phyloP scores from a whole-genome alignment of 306 rosid species.

The Dryas octopetala region DNA sequence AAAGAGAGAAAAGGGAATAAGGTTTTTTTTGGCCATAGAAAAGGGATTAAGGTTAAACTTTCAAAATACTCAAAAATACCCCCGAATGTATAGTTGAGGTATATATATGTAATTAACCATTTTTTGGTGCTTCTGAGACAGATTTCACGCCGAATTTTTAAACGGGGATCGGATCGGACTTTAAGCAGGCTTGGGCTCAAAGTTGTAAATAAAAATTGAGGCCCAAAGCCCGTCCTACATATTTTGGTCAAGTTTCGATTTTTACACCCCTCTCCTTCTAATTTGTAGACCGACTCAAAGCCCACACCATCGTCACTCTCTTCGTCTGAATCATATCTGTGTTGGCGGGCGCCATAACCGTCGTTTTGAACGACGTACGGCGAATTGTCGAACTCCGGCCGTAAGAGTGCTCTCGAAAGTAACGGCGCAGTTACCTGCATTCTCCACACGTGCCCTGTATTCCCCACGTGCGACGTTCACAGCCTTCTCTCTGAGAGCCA shows the following conservation, averaged over 20 bases:
- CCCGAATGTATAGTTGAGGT: no score
- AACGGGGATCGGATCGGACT: neutral
- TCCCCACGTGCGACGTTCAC: neutral
- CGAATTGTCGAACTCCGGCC: neutral
- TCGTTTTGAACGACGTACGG: neutral
- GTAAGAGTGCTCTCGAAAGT: neutral
- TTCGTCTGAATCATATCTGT: neutral
- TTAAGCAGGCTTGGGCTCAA: neutral
- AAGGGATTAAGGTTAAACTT: no score
- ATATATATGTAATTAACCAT: no score
- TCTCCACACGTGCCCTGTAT: neutral
- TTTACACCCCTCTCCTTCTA: neutral
- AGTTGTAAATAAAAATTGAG: neutral
- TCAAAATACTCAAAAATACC: no score
- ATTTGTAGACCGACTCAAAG: neutral
- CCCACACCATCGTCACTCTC: neutral
- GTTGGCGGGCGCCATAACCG: neutral
- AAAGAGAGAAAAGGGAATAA: no score
- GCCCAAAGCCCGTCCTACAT: slow-evolving; percentile 4
- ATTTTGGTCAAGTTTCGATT: neutral
- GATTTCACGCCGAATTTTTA: neutral
- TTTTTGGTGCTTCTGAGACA: neutral
- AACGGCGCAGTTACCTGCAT: neutral
- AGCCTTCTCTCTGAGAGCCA: neutral
- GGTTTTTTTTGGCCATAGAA: no score